Base-by-base conservation (phyloP, 2,329 filamentous ascomycete genomes). In the Hysterium pulicare region DNA sequence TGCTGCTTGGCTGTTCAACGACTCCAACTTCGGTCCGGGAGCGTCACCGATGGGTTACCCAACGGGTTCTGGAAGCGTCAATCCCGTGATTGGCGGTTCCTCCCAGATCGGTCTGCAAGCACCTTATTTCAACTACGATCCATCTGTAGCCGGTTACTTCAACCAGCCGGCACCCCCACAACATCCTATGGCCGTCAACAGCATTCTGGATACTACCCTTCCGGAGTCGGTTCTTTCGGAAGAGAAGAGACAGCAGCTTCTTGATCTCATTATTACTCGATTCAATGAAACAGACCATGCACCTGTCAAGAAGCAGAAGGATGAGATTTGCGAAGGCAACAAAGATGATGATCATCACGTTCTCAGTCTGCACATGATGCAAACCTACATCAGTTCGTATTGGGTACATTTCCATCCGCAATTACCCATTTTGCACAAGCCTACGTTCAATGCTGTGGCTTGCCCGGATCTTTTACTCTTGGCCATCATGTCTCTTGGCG, bases 361-460 rank as follows among this genome's bases (percentile, higher is more conserved):
- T 4, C 72, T 97, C 48, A 95, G 91, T 64, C 76, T 90, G 56
- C 82, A 86, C 57, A 96, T 95, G 88, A 94, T 97, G 86, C 89
- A 96, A 68, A 85, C 84, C 3, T 97, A 96, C 59, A 90, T 68
- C 45, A 61, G 83, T 9, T 95, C 90, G 2, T 98, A 94, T 66
- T 98, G 93, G 93, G 77, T 86, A 40, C 86, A 96, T 64, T 95
- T 96, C 59, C 94, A 93, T 64, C 86, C 90, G 41, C 93, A 97
- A 64, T 77, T 97, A 49, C 93, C 93, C 1, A 95, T 98, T 46
- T 74, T 97, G 36, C 93, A 98, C 67, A 89, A 90, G 59, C 90
- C 93, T 3, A 96, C 91, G 0, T 98, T 97, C 66, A 86, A 83
- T 4, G 85, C 91, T 0, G 88, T 95, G 58, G 86, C 83, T 48